These are phyloP conservation scores for Saprolegnia parasitica DNA, from an alignment of 352 stramenopile species.

Conservation along the genomic window DNA sequence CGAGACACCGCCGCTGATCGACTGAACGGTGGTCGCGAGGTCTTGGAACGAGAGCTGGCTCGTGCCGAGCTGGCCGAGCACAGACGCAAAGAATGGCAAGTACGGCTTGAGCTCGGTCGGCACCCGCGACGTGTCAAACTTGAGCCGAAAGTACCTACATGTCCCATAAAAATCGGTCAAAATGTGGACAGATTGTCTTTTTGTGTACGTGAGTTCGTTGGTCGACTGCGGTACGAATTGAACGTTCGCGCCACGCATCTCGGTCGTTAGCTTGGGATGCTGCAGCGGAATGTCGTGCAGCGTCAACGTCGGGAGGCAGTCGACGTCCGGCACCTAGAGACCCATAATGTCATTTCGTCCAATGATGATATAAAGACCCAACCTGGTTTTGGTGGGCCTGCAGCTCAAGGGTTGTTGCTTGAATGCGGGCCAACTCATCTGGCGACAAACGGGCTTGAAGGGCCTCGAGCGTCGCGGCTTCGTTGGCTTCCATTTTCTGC, in stretches of 20 bases:
- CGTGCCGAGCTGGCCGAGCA: conserved; percentile 71
- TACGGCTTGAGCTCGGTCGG: conserved; percentile 61
- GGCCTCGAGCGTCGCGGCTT: conserved; percentile 45
- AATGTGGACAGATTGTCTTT: background rate
- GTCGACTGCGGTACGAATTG: conserved; percentile 72
- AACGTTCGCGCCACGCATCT: conserved; percentile 15
- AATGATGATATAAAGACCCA: background rate
- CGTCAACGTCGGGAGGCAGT: conserved; percentile 69
- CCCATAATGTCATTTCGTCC: too few species aligned
- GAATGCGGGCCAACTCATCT: conserved; percentile 54
- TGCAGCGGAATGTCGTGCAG: conserved; percentile 54
- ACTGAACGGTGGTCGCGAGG: conserved; percentile 66
- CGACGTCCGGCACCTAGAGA: conserved; percentile 56
- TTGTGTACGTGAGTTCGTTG: conserved; percentile 79
- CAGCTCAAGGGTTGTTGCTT: conserved; percentile 41
- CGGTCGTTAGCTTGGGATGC: conserved; percentile 7
- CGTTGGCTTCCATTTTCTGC: conserved; percentile 44
- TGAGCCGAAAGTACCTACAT: conserved; percentile 43
- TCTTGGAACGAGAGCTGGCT: conserved; percentile 58
- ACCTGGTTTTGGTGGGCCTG: conserved; percentile 45
- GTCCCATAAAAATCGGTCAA: conserved; percentile 1
- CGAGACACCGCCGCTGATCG: conserved; percentile 76
- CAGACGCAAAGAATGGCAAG: conserved; percentile 60
- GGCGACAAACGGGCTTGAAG: conserved; percentile 45
- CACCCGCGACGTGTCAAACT: conserved; percentile 53